A percentile compares a stretch with the other conserved stretches of the same genome.
Evolutionary conservation across 169 alveolate genomes (phyloP).

Genomic region (Eimeria sp.): DNA sequence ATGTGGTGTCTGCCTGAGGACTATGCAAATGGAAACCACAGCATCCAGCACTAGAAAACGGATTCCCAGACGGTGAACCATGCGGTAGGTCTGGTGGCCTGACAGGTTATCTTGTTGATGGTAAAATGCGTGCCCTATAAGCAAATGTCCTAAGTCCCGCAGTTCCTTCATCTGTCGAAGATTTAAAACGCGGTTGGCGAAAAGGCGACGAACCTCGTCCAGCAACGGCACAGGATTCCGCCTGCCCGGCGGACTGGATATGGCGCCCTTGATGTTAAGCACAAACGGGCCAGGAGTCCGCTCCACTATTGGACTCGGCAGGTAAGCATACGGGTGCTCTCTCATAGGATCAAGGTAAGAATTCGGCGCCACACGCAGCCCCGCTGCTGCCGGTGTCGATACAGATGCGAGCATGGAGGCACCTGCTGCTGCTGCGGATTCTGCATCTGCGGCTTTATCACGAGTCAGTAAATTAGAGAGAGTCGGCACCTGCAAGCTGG

Average conservation of each 20-base stretch:
- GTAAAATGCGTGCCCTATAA: neutral
- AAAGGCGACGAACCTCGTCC: no score
- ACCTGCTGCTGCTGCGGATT: neutral
- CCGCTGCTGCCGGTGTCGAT: neutral
- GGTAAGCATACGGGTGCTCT: neutral
- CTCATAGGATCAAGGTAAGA: neutral
- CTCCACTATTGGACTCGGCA: no score
- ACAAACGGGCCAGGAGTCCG: no score
- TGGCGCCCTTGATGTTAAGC: no score
- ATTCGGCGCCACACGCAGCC: neutral
- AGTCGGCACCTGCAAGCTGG: neutral
- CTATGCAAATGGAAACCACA: neutral
- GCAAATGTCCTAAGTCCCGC: neutral
- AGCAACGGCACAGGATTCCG: no score
- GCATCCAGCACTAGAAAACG: constrained; percentile 4
- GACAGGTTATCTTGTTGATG: neutral
- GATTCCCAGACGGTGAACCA: neutral
- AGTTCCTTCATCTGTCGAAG: neutral
- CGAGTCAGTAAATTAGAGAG: neutral
- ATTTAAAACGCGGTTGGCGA: neutral
- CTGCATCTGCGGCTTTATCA: neutral
- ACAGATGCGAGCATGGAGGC: neutral
- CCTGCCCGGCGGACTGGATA: no score
- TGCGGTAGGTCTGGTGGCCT: neutral
- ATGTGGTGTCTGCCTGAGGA: neutral